A percentile compares a stretch with the other conserved stretches of the same genome.
phyloP scores from a whole-genome alignment of 2,329 filamentous ascomycete genomes.

The Fusarium fujikuroi region DNA sequence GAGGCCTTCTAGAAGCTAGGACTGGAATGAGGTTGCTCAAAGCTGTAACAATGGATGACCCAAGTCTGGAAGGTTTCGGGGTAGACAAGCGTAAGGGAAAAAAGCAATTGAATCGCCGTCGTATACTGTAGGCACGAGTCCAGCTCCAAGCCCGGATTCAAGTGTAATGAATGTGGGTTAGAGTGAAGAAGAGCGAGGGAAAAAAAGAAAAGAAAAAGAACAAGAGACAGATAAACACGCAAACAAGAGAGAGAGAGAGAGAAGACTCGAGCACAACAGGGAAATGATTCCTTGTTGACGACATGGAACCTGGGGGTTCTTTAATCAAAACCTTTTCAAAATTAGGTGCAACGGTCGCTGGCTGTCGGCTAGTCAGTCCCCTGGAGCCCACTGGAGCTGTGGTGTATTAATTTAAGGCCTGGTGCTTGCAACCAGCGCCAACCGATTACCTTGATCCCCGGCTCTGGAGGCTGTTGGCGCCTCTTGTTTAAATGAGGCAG shows the following conservation, averaged over 20 bases:
- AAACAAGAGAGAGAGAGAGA: constrained; percentile 4
- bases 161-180: constrained; percentile 22
- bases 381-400: constrained; percentile 6
- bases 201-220: background rate
- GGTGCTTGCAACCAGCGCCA: constrained; percentile 31
- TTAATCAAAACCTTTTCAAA: constrained; percentile 28
- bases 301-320: constrained; percentile 32
- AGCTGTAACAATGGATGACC: constrained; percentile 1
- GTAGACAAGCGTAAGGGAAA: constrained; percentile 4
- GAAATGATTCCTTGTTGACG: constrained; percentile 29
- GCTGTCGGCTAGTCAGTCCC: constrained; percentile 29
- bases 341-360: constrained; percentile 29
- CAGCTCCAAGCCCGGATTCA: constrained; percentile 33
- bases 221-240: background rate
- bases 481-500: constrained; percentile 42
- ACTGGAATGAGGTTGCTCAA: constrained; percentile 1
- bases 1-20: constrained; percentile 21
- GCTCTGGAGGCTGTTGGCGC: constrained; percentile 35
- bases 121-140: constrained; percentile 33
- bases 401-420: constrained; percentile 42
- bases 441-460: constrained; percentile 32
- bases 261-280: constrained; percentile 18
- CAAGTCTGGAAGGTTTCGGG: constrained; percentile 1
- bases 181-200: background rate
- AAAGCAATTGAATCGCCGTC: constrained; percentile 11